Base-by-base conservation (phyloP, 2,329 filamentous ascomycete species). In the Neofusicoccum kwambonambiense region DNA sequence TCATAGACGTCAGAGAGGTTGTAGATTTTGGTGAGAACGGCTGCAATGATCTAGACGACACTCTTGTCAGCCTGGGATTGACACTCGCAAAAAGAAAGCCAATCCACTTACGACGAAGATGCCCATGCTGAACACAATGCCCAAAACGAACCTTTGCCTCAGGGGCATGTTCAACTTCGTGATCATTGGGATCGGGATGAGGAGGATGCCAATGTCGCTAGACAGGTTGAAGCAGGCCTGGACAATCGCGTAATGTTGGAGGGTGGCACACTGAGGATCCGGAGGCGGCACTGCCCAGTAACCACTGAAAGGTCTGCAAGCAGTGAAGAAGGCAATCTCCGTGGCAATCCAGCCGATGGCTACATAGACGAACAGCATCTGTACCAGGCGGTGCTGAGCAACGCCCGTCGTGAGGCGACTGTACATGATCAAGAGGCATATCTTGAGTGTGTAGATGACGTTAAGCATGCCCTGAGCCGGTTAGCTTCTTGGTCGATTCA, bases 201-300 rank as follows among this genome's bases (percentile, higher is more conserved):
- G 11, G 0, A 60, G 31, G 12, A 60, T 60, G 56, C 27, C 56
- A 3, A 60, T 15, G 67, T 89, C 87, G 31, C 85, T 87, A 2
- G 83, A 82, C 56, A 88, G 83, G 68, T 89, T 89, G 70, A 89
- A 82, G 3, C 81, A 78, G 1, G 84, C 82, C 65, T 88, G 86
- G 15, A 84, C 83, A 58, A 87, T 86, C 11, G 86, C 79, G 69
- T 87, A 87, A 70, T 86, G 78, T 15, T 82, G 78, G 1, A 84
- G 81, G 0, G 85, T 83, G 0, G 84, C 84, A 70, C 86, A 88
- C 78, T 88, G 85, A 1, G 77, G 76, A 68, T 83, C 82, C 1
- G 79, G 72, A 1, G 82, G 79, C 0, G 85, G 85, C 8, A 88
- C 82, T 12, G 81, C 81, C 85, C 85, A 88, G 67, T 87, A 88